Evolutionary conservation across 2,329 filamentous ascomycete species (phyloP).

Genomic region (Botrytis galanthina): DNA sequence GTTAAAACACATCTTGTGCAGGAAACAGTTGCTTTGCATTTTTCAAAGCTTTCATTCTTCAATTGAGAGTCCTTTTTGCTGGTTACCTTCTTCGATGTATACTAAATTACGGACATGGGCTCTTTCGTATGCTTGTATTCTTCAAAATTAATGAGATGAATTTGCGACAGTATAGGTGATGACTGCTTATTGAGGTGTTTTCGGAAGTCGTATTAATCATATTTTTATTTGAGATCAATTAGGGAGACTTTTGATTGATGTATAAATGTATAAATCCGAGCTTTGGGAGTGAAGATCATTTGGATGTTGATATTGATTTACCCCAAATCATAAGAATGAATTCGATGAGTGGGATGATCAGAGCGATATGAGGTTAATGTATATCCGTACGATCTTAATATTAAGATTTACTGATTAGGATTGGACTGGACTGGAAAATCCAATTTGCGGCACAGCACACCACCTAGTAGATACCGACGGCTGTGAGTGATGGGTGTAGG

Average conservation of each 20-base stretch:
- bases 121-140: neutral
- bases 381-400: neutral
- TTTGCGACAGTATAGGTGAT: neutral
- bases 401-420: neutral
- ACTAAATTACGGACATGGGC: slow-evolving; percentile 4
- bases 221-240: neutral
- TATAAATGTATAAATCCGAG: neutral
- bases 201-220: neutral
- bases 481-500: neutral
- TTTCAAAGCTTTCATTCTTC: neutral
- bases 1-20: slow-evolving; percentile 13
- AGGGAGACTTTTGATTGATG: neutral
- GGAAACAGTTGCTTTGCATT: neutral
- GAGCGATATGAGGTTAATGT: neutral
- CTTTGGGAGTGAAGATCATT: neutral
- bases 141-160: slow-evolving; percentile 12
- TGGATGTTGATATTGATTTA: neutral
- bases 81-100: slow-evolving; percentile 13
- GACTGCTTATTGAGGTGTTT: neutral
- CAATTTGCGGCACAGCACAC: neutral
- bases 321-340: neutral
- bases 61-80: neutral
- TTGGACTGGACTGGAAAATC: neutral
- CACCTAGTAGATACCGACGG: too few relatives aligned
- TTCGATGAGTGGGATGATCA: neutral